Conservation (phyloP, 176 grass and related monocot genomes). For the Oryza meyeriana region DNA sequence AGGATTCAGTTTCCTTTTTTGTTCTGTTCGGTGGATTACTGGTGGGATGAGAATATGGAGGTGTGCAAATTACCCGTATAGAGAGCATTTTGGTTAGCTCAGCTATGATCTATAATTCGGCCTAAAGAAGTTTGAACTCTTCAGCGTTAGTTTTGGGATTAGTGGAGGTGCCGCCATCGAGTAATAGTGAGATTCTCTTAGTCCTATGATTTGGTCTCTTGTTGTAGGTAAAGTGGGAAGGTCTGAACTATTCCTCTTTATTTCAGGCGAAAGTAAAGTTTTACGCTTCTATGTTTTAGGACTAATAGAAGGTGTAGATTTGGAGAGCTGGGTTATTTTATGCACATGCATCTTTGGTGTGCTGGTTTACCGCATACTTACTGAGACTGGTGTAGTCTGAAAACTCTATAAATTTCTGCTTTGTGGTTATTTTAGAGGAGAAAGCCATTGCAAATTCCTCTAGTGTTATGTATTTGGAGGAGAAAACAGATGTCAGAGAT, state of each 20-base stretch:
- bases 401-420: background rate
- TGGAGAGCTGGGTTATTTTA: background rate
- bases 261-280: background rate
- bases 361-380: background rate
- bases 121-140: background rate
- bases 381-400: background rate
- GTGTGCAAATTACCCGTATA: background rate
- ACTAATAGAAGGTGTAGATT: background rate
- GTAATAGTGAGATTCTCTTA: conserved; percentile 24
- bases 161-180: background rate
- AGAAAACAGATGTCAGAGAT: background rate
- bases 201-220: background rate
- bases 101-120: conserved; percentile 5
- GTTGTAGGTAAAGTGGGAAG: background rate
- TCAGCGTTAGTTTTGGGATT: background rate
- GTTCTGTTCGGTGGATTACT: conserved; percentile 6
- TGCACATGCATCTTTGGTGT: conserved; percentile 4
- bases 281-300: background rate
- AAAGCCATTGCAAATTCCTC: background rate
- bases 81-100: background rate
- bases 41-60: background rate
- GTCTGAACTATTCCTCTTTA: background rate
- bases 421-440: background rate
- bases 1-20: conserved; percentile 14
- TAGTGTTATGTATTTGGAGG: background rate